Conservation (phyloP, 2,329 filamentous ascomycete species). For the Trichoderma gracile region DNA sequence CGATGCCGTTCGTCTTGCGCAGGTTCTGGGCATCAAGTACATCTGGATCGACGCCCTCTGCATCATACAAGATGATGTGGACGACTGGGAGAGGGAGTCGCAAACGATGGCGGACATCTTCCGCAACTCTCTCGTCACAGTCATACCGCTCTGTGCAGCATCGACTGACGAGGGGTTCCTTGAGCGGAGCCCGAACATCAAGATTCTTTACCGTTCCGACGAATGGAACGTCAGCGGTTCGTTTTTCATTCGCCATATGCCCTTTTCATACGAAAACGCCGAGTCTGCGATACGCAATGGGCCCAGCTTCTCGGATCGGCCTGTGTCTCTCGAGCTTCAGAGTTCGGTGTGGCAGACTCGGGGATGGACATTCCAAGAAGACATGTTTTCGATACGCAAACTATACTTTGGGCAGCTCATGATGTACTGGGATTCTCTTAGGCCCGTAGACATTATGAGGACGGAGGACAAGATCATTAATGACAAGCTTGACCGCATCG, state of each 20-base stretch:
- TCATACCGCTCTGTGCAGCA: constrained; percentile 2
- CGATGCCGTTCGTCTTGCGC: neutral
- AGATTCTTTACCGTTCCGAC: neutral
- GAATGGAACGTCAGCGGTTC: constrained; percentile 5
- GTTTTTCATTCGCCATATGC: constrained; percentile 12
- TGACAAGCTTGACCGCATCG: neutral
- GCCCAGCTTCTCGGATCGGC: neutral
- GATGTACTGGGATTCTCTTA: constrained; percentile 18
- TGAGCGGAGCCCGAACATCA: constrained; percentile 1
- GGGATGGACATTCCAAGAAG: constrained; percentile 14
- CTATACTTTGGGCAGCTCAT: constrained; percentile 10
- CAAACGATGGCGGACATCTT: constrained; percentile 14
- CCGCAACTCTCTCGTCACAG: neutral
- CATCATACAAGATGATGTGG: constrained; percentile 9
- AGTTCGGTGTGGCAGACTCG: neutral
- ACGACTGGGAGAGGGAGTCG: constrained; percentile 7
- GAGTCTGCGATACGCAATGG: neutral
- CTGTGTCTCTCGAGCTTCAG: neutral
- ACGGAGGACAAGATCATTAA: constrained; percentile 2
- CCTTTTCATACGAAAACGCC: neutral
- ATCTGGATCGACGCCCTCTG: constrained; percentile 19
- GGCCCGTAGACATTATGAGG: constrained; percentile 3
- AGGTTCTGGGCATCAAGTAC: constrained; percentile 10
- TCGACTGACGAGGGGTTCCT: constrained; percentile 5
- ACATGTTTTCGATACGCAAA: constrained; percentile 4